phyloP scores from a whole-genome alignment of 2,329 filamentous ascomycete species.

The Fusarium redolens region DNA sequence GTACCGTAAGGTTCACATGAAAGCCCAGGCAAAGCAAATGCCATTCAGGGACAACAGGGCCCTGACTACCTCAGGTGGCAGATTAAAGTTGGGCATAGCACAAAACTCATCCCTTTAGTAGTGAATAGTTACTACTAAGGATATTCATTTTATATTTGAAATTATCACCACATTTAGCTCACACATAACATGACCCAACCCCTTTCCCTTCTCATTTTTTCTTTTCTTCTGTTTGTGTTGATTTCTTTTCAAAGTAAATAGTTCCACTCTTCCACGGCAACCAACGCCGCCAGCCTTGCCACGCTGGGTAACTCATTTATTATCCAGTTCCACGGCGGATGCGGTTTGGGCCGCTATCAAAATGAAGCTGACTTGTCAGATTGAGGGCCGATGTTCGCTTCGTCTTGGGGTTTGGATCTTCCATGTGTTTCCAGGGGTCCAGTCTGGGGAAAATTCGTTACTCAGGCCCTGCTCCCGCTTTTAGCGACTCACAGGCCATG shows the following conservation, averaged over 20 bases:
- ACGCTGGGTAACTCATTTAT: constrained; percentile 42
- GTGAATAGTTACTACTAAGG: not conserved
- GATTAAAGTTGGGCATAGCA: constrained; percentile 5
- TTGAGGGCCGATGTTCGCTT: constrained; percentile 19
- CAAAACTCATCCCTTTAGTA: constrained; percentile 5
- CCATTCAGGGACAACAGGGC: constrained; percentile 12
- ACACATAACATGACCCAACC: constrained; percentile 12
- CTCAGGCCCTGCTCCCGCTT: constrained; percentile 13
- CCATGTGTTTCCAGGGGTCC: constrained; percentile 30
- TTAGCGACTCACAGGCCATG: constrained; percentile 5
- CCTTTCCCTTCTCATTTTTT: constrained; percentile 23
- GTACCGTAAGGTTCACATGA: constrained; percentile 26
- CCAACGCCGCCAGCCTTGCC: constrained; percentile 38
- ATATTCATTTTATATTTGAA: constrained; percentile 18
- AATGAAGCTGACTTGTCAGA: constrained; percentile 31
- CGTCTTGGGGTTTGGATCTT: constrained; percentile 9
- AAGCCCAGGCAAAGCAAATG: constrained; percentile 9
- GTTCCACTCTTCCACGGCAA: constrained; percentile 46
- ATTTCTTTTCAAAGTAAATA: constrained; percentile 37
- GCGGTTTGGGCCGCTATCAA: constrained; percentile 23
- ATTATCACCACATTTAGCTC: constrained; percentile 18
- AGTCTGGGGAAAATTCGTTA: constrained; percentile 26
- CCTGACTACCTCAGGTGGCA: constrained; percentile 4
- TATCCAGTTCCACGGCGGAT: constrained; percentile 31
- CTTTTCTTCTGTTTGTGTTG: constrained; percentile 42